A percentile compares a stretch with the other conserved stretches of the same genome.
Evolutionary conservation across 495 filamentous ascomycete genomes (phyloP).

Genomic region (Hamigera avellanea): DNA sequence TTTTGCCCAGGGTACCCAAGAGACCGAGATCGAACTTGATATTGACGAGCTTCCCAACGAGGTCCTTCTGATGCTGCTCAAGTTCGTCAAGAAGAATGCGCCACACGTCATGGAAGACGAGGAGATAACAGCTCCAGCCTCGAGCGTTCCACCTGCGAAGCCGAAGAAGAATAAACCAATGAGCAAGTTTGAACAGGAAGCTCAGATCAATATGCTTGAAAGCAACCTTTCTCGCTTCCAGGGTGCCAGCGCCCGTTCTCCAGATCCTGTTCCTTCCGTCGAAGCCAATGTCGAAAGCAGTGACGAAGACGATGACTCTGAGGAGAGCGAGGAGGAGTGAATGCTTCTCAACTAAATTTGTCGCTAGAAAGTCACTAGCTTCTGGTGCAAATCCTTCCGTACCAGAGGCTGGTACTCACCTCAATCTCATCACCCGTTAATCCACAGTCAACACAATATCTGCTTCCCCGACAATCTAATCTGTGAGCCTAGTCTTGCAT

Average conservation of each 20-base stretch:
- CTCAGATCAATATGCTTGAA: conserved; percentile 69
- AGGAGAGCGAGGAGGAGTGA: conserved; percentile 47
- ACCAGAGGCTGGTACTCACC: too few relatives aligned
- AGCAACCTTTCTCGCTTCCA: conserved; percentile 40
- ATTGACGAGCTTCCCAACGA: conserved; percentile 72
- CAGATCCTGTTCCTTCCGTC: conserved; percentile 30
- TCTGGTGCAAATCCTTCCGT: too few relatives aligned
- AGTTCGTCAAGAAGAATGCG: conserved; percentile 58
- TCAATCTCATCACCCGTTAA: too few relatives aligned
- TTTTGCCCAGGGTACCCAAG: conserved; percentile 47
- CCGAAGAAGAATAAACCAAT: conserved; percentile 99
- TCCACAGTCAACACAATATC: too few relatives aligned
- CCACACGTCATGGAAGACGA: conserved; percentile 42
- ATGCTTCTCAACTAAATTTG: too few relatives aligned
- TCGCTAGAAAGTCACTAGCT: too few relatives aligned
- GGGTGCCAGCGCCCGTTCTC: conserved; percentile 24
- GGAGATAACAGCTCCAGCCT: conserved; percentile 23
- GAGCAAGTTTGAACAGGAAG: conserved; percentile 88
- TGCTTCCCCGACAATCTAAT: too few relatives aligned
- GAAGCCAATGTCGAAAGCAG: conserved; percentile 36
- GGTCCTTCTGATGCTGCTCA: conserved; percentile 63
- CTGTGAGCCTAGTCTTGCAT: too few relatives aligned
- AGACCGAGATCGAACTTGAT: conserved; percentile 82
- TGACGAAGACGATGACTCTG: conserved; percentile 40
- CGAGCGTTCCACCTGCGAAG: conserved; percentile 45